A percentile compares a stretch with the other conserved stretches of the same genome.
Evolutionary conservation across 2,329 filamentous ascomycete genomes (phyloP).

Genomic region (Neonectria magnoliae): DNA sequence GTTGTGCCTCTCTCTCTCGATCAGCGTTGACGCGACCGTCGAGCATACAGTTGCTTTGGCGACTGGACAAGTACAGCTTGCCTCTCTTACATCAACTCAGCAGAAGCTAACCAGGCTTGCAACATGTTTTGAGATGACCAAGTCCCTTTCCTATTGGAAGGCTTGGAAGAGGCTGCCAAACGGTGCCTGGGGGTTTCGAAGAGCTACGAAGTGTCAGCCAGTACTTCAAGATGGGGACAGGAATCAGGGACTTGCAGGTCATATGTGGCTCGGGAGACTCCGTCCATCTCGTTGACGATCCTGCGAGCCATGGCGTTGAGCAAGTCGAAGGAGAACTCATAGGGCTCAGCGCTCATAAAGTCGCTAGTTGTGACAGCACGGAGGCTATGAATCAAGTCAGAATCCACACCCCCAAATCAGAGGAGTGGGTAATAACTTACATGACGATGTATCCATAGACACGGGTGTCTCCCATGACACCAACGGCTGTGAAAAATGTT

Average conservation of each 20-base stretch:
- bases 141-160: too few species aligned
- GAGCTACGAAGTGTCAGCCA: neutral
- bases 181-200: neutral
- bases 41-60: too few species aligned
- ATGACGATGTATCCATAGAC: constrained; percentile 14
- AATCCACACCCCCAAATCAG: neutral
- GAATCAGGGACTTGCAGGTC: neutral
- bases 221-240: neutral
- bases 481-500: constrained; percentile 12
- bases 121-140: too few species aligned
- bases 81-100: too few species aligned
- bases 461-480: constrained; percentile 21
- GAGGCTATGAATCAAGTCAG: neutral
- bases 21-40: too few species aligned
- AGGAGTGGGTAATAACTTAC: neutral
- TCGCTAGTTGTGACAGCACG: constrained; percentile 4
- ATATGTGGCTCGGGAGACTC: constrained; percentile 3
- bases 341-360: constrained; percentile 13
- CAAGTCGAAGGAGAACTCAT: constrained; percentile 2
- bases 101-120: too few species aligned
- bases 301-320: neutral
- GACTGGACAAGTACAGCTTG: too few species aligned
- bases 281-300: constrained; percentile 18
- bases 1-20: too few species aligned
- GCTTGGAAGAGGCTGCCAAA: too few species aligned